These are phyloP conservation scores for Lanmaoa pseudosensibilis DNA, from an alignment of 768 basidiomycete species.

Conservation along the genomic window DNA sequence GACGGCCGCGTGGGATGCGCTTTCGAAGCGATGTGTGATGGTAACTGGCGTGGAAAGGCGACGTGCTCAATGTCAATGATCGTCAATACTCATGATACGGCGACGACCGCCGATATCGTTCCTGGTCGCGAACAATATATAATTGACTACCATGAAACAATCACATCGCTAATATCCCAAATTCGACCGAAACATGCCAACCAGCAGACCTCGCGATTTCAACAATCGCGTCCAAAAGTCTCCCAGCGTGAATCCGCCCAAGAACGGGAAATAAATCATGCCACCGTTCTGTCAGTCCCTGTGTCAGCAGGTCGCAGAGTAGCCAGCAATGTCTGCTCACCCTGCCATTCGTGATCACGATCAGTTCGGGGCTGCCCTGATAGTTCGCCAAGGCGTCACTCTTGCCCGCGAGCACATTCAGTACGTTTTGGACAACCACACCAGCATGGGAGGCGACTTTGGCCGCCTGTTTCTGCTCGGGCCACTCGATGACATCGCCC, in stretches of 20 bases:
- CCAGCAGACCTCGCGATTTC: conserved; percentile 40
- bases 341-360: conserved; percentile 55
- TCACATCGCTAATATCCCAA: conserved; percentile 26
- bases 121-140: conserved; percentile 7
- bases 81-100: not conserved
- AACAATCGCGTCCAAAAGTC: conserved; percentile 40
- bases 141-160: conserved; percentile 18
- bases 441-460: conserved; percentile 47
- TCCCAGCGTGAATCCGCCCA: conserved; percentile 47
- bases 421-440: conserved; percentile 50
- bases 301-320: conserved; percentile 1
- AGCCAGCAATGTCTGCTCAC: conserved; percentile 32
- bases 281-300: conserved; percentile 39
- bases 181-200: conserved; percentile 28
- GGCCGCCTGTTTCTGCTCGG: conserved; percentile 59
- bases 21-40: conserved; percentile 2
- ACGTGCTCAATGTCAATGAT: not conserved
- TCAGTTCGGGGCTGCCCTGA: conserved; percentile 51
- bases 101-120: not conserved
- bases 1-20: conserved; percentile 7
- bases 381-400: conserved; percentile 40
- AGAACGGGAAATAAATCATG: conserved; percentile 37
- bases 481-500: conserved; percentile 64
- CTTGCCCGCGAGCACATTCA: conserved; percentile 42
- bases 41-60: conserved; percentile 14